A percentile compares a stretch with the other conserved stretches of the same genome.
Evolutionary conservation across 2,329 filamentous ascomycete genomes (phyloP).

Genomic region (Xylaria sp.): DNA sequence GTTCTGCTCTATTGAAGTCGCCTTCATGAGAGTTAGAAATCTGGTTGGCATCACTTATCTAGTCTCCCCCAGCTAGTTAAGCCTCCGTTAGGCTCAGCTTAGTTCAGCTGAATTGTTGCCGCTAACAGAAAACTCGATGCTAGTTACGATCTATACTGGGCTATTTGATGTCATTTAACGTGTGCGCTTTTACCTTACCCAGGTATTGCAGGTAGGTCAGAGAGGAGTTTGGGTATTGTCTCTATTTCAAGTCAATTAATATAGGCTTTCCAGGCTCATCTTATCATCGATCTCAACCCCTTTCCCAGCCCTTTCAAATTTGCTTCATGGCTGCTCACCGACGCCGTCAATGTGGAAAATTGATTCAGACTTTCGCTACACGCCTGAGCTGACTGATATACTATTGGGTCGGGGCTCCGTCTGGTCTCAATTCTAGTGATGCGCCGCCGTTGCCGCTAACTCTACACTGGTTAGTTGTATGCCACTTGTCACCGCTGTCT

Average conservation of each 20-base stretch:
- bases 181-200: background rate
- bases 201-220: background rate
- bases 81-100: background rate
- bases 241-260: background rate
- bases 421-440: constrained; percentile 5
- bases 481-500: constrained; percentile 11
- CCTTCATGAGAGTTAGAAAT: background rate
- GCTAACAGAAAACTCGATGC: background rate
- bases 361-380: constrained; percentile 7
- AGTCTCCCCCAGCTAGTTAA: background rate
- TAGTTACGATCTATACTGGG: background rate
- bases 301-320: background rate
- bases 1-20: background rate
- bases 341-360: background rate
- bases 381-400: background rate
- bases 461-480: constrained; percentile 7
- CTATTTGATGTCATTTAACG: background rate
- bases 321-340: background rate
- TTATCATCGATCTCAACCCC: no score
- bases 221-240: background rate
- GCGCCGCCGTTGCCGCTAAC: no score
- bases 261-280: background rate
- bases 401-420: constrained; percentile 11
- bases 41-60: background rate
- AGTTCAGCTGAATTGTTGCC: constrained; percentile 1